Base-by-base conservation (phyloP, 73 alveolate species). In the Symbiodinium pilosum region DNA sequence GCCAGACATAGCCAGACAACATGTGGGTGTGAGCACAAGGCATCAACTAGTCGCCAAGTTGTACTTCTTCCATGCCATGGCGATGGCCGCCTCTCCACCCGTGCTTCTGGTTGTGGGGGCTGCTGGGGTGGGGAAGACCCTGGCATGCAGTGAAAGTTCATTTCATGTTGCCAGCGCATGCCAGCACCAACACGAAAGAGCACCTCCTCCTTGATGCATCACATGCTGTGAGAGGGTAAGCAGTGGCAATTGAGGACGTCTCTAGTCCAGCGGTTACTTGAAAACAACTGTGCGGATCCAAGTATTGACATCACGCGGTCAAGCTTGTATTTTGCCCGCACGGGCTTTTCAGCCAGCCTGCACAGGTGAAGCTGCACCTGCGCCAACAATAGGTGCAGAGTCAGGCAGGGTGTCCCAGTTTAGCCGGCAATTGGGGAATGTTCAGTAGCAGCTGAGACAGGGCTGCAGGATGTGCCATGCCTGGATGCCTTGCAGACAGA, bases 61-160 rank as follows among this genome's bases (percentile, higher is more conserved):
- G n/a, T n/a, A n/a, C n/a, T n/a, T 3, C 81, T 64, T 64, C 38
- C 6, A 34, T 64, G 81, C 38, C 34, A 64, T 64, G 81, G 81
- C 34, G 24, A n/a, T n/a, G n/a, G 81, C 3, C 30, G 81, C 81
- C 81, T 38, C 24, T 21, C 87, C 95, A 28, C 95, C 95, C 9
- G 95, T 88, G 95, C 95, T 88, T 44, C 73, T 88, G 87, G 95
- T 88, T 38, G 95, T 88, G 71, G 95, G 95, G 30, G 41, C 95
- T 1, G 44, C 95, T 3, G 40, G 52, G 69, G 95, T 41, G 43
- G 95, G 95, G 51, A 88, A 88, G 95, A 59, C 38, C 73, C 81
- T 26, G 18, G 81, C 41, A 64, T 9, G 81, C 81, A 64, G 12
- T 54, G 73, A 2, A 30, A 54, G n/a, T n/a, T n/a, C n/a, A n/a